Evolutionary conservation across 2,329 filamentous ascomycete species (phyloP).

Genomic region (Fusarium subglutinans): DNA sequence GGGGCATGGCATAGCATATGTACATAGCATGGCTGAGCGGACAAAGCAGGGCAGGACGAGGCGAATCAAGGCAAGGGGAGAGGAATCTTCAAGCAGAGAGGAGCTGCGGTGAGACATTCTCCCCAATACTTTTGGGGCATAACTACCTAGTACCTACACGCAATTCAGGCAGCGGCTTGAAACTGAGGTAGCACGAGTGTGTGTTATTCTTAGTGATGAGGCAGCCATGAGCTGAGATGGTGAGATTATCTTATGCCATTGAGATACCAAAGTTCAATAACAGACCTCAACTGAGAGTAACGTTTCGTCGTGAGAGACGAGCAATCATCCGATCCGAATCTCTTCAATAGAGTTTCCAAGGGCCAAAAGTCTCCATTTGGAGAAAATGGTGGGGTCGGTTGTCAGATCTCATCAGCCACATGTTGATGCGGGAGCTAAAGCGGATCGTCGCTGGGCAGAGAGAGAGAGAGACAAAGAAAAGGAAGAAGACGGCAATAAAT

Average conservation of each 20-base stretch:
- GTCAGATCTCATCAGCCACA: constrained; percentile 36
- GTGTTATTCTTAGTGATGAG: neutral
- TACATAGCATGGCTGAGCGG: neutral
- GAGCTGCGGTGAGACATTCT: constrained; percentile 18
- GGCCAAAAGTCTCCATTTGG: neutral
- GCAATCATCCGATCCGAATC: neutral
- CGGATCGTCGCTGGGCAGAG: constrained; percentile 9
- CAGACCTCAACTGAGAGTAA: neutral
- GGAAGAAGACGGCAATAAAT: neutral
- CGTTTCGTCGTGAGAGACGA: neutral
- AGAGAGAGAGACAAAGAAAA: neutral
- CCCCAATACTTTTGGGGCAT: neutral
- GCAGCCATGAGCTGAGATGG: neutral
- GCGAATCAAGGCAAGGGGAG: neutral
- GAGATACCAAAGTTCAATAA: neutral
- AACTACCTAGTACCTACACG: neutral
- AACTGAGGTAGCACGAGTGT: neutral
- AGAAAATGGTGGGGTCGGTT: constrained; percentile 5
- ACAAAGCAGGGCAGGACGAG: neutral
- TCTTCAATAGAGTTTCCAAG: neutral
- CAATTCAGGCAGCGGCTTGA: constrained; percentile 5
- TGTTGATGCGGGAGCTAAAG: constrained; percentile 29
- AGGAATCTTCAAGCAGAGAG: neutral
- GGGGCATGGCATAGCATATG: constrained; percentile 10
- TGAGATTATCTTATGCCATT: neutral